phyloP scores from a whole-genome alignment of 352 stramenopile species.

The Globisporangium lucens region DNA sequence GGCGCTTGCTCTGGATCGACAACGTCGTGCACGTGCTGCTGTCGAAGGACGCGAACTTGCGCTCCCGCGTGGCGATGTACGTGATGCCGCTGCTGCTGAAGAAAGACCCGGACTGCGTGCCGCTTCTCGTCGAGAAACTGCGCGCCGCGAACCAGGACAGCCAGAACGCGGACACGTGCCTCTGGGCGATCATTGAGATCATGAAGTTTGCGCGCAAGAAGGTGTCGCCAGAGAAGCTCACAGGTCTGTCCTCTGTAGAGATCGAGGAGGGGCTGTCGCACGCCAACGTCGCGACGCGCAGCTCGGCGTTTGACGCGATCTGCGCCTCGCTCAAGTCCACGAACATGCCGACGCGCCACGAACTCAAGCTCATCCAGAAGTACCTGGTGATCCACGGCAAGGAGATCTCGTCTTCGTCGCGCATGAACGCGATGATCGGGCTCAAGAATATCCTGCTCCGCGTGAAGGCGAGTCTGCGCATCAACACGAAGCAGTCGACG shows the following conservation, averaged over 20 bases:
- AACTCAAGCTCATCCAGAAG: constrained; percentile 57
- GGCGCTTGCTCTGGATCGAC: constrained; percentile 51
- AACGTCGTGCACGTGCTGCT: constrained; percentile 55
- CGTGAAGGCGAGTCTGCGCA: constrained; percentile 62
- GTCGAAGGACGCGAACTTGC: constrained; percentile 47
- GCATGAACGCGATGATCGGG: constrained; percentile 72
- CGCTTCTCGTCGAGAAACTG: constrained; percentile 46
- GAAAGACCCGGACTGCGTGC: constrained; percentile 56
- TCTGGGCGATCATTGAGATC: constrained; percentile 78
- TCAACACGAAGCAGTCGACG: constrained; percentile 23
- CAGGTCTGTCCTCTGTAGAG: constrained; percentile 42
- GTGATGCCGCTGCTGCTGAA: constrained; percentile 71
- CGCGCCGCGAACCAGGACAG: constrained; percentile 22
- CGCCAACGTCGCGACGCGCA: constrained; percentile 47
- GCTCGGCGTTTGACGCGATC: constrained; percentile 74
- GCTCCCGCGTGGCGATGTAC: constrained; percentile 68
- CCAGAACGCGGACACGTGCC: constrained; percentile 30
- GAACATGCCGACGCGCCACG: constrained; percentile 51
- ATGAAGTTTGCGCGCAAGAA: constrained; percentile 78
- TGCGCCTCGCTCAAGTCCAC: constrained; percentile 80
- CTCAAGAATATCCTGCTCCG: constrained; percentile 77
- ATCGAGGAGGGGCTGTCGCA: constrained; percentile 64
- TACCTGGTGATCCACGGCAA: constrained; percentile 74
- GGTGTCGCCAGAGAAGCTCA: constrained; percentile 55
- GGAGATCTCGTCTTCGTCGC: constrained; percentile 57